A percentile compares a stretch with the other conserved stretches of the same genome.
Evolutionary conservation across 305 asterid genomes (phyloP).

Genomic region (Euphrasia arctica): DNA sequence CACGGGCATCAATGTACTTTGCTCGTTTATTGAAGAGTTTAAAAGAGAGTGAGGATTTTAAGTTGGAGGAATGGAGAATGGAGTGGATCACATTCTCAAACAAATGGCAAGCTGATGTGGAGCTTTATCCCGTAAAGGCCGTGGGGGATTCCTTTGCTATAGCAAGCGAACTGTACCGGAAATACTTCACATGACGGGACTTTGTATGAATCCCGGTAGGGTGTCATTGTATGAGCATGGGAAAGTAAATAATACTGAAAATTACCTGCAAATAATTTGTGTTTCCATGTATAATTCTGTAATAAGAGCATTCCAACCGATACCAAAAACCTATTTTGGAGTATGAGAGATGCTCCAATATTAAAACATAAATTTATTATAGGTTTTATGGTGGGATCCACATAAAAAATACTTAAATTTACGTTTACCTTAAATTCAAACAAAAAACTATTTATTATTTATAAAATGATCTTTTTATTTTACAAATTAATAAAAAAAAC

Average conservation of each 20-base stretch:
- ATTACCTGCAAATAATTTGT: neutral
- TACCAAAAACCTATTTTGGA: too few relatives aligned
- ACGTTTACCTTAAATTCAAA: too few relatives aligned
- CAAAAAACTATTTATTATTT: too few relatives aligned
- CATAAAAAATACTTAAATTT: too few relatives aligned
- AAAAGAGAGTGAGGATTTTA: constrained; percentile 47
- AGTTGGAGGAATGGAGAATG: constrained; percentile 72
- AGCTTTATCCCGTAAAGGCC: constrained; percentile 67
- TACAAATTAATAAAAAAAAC: too few relatives aligned
- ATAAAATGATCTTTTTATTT: too few relatives aligned
- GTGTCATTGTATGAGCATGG: neutral
- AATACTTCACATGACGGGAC: constrained; percentile 48
- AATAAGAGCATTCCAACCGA: too few relatives aligned
- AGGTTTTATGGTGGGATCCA: too few relatives aligned
- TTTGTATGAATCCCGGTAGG: too few relatives aligned
- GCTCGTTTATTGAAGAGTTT: constrained; percentile 50
- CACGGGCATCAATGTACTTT: constrained; percentile 81
- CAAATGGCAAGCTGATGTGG: constrained; percentile 69
- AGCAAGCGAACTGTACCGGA: constrained; percentile 50
- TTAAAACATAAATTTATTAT: too few relatives aligned
- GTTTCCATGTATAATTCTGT: too few relatives aligned
- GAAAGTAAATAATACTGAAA: neutral
- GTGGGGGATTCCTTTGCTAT: constrained; percentile 63
- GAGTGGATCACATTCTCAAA: constrained; percentile 87
- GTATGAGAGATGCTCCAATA: too few relatives aligned